phyloP scores from a whole-genome alignment of 768 basidiomycete species.

The Gyrodon lividus region DNA sequence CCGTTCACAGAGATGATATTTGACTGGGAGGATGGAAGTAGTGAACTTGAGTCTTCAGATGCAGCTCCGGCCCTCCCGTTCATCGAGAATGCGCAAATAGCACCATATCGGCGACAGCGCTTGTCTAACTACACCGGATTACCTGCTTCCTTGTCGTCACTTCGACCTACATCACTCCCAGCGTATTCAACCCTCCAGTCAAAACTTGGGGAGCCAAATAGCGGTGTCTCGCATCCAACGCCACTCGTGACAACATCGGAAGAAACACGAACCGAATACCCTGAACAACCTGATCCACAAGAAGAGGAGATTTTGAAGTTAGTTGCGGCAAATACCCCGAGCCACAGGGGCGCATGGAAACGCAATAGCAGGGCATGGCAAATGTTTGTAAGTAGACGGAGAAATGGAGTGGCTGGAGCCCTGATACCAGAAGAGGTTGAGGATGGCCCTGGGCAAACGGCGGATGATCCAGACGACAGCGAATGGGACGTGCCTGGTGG shows the following conservation, averaged over 20 bases:
- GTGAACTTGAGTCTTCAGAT: conserved; percentile 31
- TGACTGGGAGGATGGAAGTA: conserved; percentile 57
- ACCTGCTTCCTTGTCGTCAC: conserved; percentile 54
- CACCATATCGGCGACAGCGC: conserved; percentile 27
- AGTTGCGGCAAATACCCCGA: conserved; percentile 68
- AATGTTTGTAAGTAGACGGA: conserved; percentile 46
- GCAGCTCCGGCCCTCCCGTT: conserved; percentile 39
- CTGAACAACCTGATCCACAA: conserved; percentile 35
- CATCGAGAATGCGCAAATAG: conserved; percentile 26
- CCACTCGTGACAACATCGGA: background rate
- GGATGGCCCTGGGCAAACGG: conserved; percentile 22
- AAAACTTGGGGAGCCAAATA: conserved; percentile 6
- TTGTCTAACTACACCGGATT: conserved; percentile 39
- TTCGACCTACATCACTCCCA: conserved; percentile 72
- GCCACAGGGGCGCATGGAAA: conserved; percentile 71
- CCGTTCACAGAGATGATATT: conserved; percentile 61
- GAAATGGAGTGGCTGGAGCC: conserved; percentile 27
- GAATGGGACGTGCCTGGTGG: conserved; percentile 29
- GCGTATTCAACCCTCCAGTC: conserved; percentile 55
- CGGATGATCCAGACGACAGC: conserved; percentile 18
- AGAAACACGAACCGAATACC: conserved; percentile 16
- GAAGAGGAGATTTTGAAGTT: conserved; percentile 58
- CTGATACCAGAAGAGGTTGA: conserved; percentile 38
- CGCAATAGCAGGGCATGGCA: conserved; percentile 64
- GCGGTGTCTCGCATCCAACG: background rate